phyloP scores from a whole-genome alignment of 495 filamentous ascomycete genomes.

The Penicillium ochrochloron region DNA sequence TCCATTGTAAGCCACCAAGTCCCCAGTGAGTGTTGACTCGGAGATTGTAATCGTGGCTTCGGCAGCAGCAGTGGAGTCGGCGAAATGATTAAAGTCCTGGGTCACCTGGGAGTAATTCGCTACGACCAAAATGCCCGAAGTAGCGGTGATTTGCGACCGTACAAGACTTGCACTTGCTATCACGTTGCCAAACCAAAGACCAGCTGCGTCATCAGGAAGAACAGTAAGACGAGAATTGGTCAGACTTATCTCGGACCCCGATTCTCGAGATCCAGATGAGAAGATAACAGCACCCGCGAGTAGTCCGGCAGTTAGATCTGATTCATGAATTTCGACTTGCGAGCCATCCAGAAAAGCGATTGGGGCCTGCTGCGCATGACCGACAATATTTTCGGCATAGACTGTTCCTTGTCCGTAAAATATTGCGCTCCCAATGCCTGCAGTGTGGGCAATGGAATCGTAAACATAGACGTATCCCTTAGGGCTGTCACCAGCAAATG shows the following conservation, averaged over 20 bases:
- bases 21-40: constrained; percentile 7
- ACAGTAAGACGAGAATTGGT: constrained; percentile 1
- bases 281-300: constrained; percentile 15
- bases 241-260: constrained; percentile 5
- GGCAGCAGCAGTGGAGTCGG: constrained; percentile 10
- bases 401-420: constrained; percentile 17
- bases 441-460: constrained; percentile 21
- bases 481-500: constrained; percentile 24
- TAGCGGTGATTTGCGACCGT: constrained; percentile 7
- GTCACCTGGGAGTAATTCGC: constrained; percentile 17
- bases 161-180: constrained; percentile 11
- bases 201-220: background rate
- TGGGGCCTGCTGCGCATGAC: constrained; percentile 9
- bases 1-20: constrained; percentile 19
- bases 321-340: constrained; percentile 7
- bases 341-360: constrained; percentile 13
- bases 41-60: constrained; percentile 8
- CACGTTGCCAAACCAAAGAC: constrained; percentile 19
- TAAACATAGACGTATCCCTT: constrained; percentile 20
- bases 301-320: constrained; percentile 11
- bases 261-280: background rate
- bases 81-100: constrained; percentile 17
- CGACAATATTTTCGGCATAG: constrained; percentile 11
- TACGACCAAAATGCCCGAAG: constrained; percentile 11
- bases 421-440: constrained; percentile 22